Base-by-base conservation (phyloP, 2,329 filamentous ascomycete genomes). In the Lachnum nothofagi region DNA sequence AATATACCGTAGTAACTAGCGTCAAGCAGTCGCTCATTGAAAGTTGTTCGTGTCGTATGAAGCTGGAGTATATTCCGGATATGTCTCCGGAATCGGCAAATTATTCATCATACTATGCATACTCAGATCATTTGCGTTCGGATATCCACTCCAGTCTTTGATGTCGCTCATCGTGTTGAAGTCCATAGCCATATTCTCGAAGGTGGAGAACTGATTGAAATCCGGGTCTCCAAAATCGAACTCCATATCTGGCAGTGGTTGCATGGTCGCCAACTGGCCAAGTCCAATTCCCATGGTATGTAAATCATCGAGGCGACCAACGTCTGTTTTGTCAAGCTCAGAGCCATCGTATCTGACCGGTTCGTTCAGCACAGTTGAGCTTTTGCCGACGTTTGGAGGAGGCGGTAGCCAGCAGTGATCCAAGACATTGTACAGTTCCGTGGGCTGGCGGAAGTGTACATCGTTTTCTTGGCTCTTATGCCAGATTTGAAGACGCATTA, bases 401-500 rank as follows among this genome's bases (percentile, higher is more conserved):
- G 54, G 46, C 19, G 56, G 54, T 16, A 59, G 35, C 48, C 47
- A 57, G 34, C 54, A 55, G 12, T 37, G 29, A 19, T 51, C 54
- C 16, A 51, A 41, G 9, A 35, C 43, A 10, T 23, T 29, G 3
- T 46, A 35, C 5, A 52, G 35, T 6, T 48, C 37, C 8, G 38
- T 39, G 14, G 51, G 53, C 9, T 27, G 19, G 4, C 44, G 37
- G 17, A 58, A 58, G 5, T 35, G 22, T 4, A 42, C 33, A n/a
- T 46, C 44, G 12, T 80, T 72, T 60, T 77, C 53, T 70, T 72
- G 51, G 63, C 65, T 63, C 86, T 87, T 44, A 12, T 52, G 53
- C 83, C 85, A 88, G 16, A 73, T 76, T 23, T 78, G 76, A 22
- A 88, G 69, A 78, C 87, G 81, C 47, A 76, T 72, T 8, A 88